Conservation (phyloP, 1,139 yeast genomes). For the Suhomyces maxii region DNA sequence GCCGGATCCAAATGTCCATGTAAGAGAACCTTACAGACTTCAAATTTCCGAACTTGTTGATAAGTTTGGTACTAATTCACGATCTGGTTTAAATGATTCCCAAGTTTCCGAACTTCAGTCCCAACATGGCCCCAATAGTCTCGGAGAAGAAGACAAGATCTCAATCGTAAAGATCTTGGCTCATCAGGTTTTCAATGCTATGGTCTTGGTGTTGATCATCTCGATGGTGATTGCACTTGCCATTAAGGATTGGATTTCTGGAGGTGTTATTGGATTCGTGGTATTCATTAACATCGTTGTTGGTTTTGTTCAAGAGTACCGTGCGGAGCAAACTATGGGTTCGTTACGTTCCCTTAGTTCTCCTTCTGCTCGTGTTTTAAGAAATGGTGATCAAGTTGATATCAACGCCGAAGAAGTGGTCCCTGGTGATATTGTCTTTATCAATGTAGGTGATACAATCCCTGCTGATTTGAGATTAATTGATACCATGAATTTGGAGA, state of each 20-base stretch:
- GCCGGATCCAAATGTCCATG: conserved; percentile 5
- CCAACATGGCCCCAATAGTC: conserved; percentile 56
- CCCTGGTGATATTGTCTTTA: conserved; percentile 71
- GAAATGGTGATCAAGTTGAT: conserved; percentile 61
- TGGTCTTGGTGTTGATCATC: conserved; percentile 72
- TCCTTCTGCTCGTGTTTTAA: conserved; percentile 68
- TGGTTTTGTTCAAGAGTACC: conserved; percentile 69
- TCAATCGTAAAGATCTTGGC: conserved; percentile 59
- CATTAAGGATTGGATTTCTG: conserved; percentile 77
- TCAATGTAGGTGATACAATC: conserved; percentile 74
- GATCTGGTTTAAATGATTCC: conserved; percentile 47
- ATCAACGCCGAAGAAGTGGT: conserved; percentile 70
- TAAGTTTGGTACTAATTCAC: conserved; percentile 37
- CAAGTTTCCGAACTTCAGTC: conserved; percentile 29
- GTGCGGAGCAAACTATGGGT: conserved; percentile 82
- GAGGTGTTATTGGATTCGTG: conserved; percentile 78
- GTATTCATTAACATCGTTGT: conserved; percentile 65
- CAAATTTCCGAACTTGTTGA: conserved; percentile 35
- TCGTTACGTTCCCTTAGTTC: conserved; percentile 67
- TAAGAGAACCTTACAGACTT: conserved; percentile 34
- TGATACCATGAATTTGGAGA: conserved; percentile 66
- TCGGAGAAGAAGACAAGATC: conserved; percentile 62
- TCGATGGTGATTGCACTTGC: conserved; percentile 78
- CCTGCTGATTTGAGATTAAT: conserved; percentile 74
- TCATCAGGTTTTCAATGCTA: conserved; percentile 76